Conservation (phyloP, 108 stramenopile species). For the Conticribra guillardii region DNA sequence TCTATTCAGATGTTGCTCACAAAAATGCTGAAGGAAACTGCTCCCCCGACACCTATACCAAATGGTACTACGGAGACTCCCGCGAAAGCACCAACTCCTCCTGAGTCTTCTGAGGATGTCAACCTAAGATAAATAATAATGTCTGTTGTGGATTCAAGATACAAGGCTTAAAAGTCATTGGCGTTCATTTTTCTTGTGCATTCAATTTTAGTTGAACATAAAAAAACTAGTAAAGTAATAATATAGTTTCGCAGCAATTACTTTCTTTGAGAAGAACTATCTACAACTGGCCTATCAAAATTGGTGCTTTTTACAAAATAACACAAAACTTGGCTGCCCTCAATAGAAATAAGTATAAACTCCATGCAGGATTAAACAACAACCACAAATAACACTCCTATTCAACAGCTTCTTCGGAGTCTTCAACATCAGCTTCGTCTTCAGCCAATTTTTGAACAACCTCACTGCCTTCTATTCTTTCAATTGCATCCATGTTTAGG, state of each 20-base stretch:
- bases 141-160: background rate
- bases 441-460: background rate
- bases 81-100: background rate
- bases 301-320: background rate
- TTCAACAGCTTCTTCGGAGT: background rate
- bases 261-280: no score
- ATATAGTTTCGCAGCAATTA: no score
- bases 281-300: background rate
- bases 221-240: no score
- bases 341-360: background rate
- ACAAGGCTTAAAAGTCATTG: background rate
- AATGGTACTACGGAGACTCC: background rate
- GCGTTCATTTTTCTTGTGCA: background rate
- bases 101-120: background rate
- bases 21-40: constrained; percentile 22
- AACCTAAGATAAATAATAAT: background rate
- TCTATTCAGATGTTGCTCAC: constrained; percentile 56
- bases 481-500: background rate
- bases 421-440: background rate
- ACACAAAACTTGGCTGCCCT: background rate
- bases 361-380: background rate
- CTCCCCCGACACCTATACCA: no score
- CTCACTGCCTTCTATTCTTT: background rate
- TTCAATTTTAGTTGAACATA: no score
- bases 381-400: background rate